Percentiles rank a stretch among this genome's conserved stretches.
phyloP scores from a whole-genome alignment of 257 asterid genomes.

The Ballota nigra region DNA sequence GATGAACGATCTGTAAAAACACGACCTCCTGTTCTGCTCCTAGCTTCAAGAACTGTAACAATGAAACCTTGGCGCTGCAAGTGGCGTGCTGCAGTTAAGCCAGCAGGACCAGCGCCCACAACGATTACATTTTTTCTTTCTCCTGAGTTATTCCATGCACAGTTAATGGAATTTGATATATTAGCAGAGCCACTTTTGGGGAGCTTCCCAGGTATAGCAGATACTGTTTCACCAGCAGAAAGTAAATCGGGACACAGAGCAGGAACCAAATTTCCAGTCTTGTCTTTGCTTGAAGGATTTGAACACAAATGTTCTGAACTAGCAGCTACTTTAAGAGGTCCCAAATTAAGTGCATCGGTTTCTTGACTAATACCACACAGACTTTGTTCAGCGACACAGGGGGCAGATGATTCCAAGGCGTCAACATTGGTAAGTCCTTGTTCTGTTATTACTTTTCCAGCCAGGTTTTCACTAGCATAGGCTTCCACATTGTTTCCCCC shows the following conservation, averaged over 20 bases:
- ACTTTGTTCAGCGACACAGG: conserved; percentile 28
- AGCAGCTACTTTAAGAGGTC: conserved; percentile 27
- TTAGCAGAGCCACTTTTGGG: conserved; percentile 32
- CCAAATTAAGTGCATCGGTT: conserved; percentile 37
- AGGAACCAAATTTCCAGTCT: conserved; percentile 29
- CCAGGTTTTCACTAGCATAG: conserved; percentile 39
- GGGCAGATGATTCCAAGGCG: conserved; percentile 37
- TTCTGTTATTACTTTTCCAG: conserved; percentile 29
- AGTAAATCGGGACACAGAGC: conserved; percentile 34
- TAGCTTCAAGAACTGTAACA: conserved; percentile 86
- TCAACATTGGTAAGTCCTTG: conserved; percentile 30
- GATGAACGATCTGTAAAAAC: conserved; percentile 88
- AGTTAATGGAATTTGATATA: conserved; percentile 25
- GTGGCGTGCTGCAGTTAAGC: conserved; percentile 96
- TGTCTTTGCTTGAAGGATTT: conserved; percentile 36
- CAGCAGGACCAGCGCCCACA: conserved; percentile 99
- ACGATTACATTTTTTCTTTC: conserved; percentile 58
- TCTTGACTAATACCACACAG: conserved; percentile 33
- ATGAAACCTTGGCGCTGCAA: conserved; percentile 89
- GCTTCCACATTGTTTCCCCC: conserved; percentile 37
- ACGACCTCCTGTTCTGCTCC: conserved; percentile 97
- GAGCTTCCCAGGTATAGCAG: conserved; percentile 32
- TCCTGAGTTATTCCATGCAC: conserved; percentile 34
- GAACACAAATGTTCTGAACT: conserved; percentile 29
- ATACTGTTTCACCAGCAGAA: conserved; percentile 29